Percentiles rank a stretch among this genome's conserved stretches.
phyloP scores from a whole-genome alignment of 345 rosid species.

The Hevea brasiliensis region DNA sequence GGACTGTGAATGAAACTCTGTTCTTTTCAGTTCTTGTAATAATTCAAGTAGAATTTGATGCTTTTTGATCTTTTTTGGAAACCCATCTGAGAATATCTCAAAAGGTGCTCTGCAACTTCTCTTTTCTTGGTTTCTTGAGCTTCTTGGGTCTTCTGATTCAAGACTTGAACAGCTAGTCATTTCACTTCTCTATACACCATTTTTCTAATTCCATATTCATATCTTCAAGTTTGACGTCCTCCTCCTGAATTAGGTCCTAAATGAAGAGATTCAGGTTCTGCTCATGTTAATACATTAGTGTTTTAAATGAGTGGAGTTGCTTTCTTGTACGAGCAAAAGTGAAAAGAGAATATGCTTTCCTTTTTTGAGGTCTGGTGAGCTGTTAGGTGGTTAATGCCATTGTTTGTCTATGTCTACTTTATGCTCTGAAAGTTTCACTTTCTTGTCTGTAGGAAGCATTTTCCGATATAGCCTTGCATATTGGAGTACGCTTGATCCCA shows the following conservation, averaged over 20 bases:
- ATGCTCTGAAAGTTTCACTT: slow-evolving; percentile 93
- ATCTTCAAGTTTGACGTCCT: slow-evolving; percentile 22
- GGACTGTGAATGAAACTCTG: slow-evolving; percentile 40
- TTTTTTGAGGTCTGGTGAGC: slow-evolving; percentile 42
- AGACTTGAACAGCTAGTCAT: slow-evolving; percentile 18
- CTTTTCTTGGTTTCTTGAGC: slow-evolving; percentile 17
- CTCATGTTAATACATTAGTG: slow-evolving; percentile 29
- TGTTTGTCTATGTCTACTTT: slow-evolving; percentile 58
- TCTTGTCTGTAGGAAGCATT: slow-evolving; percentile 58
- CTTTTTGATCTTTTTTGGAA: slow-evolving; percentile 37
- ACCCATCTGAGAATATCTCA: slow-evolving; percentile 49
- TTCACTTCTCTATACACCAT: slow-evolving; percentile 11
- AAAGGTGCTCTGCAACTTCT: slow-evolving; percentile 40
- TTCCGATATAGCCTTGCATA: slow-evolving; percentile 44
- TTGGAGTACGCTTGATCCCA: slow-evolving; percentile 32
- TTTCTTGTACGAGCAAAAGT: slow-evolving; percentile 28
- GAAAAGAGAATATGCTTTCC: slow-evolving; percentile 80
- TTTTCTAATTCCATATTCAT: slow-evolving; percentile 21
- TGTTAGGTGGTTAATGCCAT: slow-evolving; percentile 62
- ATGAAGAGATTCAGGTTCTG: slow-evolving; percentile 26
- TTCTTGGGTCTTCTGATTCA: slow-evolving; percentile 43
- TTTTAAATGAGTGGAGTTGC: slow-evolving; percentile 25
- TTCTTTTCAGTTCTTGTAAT: slow-evolving; percentile 45
- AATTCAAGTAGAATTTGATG: slow-evolving; percentile 56
- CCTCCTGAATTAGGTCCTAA: slow-evolving; percentile 24